Base-by-base conservation (phyloP, 257 asterid genomes). In the Solanum lignicaule region DNA sequence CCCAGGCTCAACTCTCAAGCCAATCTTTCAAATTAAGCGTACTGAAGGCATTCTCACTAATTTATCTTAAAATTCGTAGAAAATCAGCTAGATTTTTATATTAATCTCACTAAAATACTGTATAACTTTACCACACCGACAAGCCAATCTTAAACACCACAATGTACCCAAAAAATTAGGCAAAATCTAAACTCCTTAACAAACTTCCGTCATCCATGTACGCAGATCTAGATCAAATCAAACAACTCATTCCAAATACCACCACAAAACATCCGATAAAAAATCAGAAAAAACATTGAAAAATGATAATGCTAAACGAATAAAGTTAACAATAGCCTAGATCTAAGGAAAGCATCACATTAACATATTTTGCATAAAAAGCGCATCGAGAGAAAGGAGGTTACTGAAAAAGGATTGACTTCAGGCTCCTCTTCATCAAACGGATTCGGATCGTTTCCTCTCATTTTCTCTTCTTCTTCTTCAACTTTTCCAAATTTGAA, bases 351-450 rank as follows among this genome's bases (percentile, higher is more conserved):
- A 41, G 15, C 32, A 48, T 9, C 7, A 16, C 32, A 83, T 52
- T 27, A 62, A 65, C 6, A n/a, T 60, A 21, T 60, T 15, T 16
- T 39, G 75, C 18, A 14, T 46, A 0, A 91, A 91, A 86, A 86
- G 89, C 89, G 91, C 85, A 87, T 90, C 72, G 41, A 35, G n/a
- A 88, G 86, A 68, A 33, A 39, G 35, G 88, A 90, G 76, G 89
- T 93, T 96, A 97, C 99, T 98, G 99, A 91, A 91, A 97, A 97
- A 46, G 99, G 99, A 93, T 97, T 97, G 95, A 97, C 98, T 93
- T 95, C 99, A 21, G 90, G 99, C 78, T 95, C 96, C 86, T 90
- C 99, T 90, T 96, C 99, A 89, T 93, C 98, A 89, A 97, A 96
- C 10, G 99, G 99, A 90, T 97, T 97, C n/a, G 95, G 97, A 90